These are phyloP conservation scores for Nidularia sp. DNA, from an alignment of 768 basidiomycete species.

Conservation along the genomic window DNA sequence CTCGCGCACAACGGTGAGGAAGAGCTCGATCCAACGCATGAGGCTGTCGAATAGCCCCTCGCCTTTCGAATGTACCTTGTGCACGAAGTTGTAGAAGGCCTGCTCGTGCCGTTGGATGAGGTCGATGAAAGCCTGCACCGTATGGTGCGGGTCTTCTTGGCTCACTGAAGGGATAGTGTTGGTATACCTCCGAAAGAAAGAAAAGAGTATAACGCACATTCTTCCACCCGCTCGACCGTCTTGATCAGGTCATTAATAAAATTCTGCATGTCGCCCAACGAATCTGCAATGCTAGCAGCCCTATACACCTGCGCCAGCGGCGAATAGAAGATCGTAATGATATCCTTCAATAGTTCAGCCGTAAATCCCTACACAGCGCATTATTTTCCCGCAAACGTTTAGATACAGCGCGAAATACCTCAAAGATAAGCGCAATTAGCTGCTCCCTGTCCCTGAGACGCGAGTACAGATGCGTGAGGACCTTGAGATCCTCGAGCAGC, in stretches of 20 bases:
- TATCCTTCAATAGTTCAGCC: constrained; percentile 93
- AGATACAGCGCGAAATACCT: constrained; percentile 46
- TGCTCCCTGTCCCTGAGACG: constrained; percentile 86
- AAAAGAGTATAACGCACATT: constrained; percentile 49
- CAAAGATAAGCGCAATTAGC: constrained; percentile 89
- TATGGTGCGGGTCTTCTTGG: constrained; percentile 77
- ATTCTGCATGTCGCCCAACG: constrained; percentile 83
- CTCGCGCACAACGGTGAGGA: constrained; percentile 86
- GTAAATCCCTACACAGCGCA: constrained; percentile 70
- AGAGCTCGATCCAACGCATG: constrained; percentile 96
- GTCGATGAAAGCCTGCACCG: constrained; percentile 91
- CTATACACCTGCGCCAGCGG: constrained; percentile 96
- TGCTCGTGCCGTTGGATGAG: constrained; percentile 94
- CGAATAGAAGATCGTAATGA: constrained; percentile 97
- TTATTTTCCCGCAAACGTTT: background rate
- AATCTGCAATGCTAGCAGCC: constrained; percentile 96
- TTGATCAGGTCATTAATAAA: constrained; percentile 94
- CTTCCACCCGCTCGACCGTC: constrained; percentile 90
- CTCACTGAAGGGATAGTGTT: constrained; percentile 46
- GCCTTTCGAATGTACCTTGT: constrained; percentile 97
- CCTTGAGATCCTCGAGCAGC: constrained; percentile 88
- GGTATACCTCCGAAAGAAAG: constrained; percentile 2
- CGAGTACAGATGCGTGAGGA: constrained; percentile 76
- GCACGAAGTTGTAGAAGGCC: constrained; percentile 93
- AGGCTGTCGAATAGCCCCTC: constrained; percentile 89